Evolutionary conservation across 1,284 basidiomycete genomes (phyloP).

Genomic region (Meira nashicola): DNA sequence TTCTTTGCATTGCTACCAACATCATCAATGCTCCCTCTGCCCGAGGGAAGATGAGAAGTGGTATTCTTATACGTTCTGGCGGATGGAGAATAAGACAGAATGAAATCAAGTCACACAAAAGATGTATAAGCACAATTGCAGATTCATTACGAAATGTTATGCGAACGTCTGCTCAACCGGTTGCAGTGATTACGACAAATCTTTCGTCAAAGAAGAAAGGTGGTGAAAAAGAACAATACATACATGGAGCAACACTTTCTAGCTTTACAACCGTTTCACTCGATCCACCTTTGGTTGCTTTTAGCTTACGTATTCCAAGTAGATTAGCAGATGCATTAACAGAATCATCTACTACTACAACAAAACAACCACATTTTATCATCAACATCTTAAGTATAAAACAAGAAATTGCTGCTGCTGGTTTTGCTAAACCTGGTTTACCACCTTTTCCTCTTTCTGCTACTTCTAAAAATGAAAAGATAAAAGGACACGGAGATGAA

Average conservation of each 20-base stretch:
- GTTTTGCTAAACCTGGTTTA: constrained; percentile 16
- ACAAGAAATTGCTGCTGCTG: constrained; percentile 11
- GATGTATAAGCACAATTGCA: too few relatives aligned
- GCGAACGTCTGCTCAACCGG: constrained; percentile 17
- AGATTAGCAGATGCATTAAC: constrained; percentile 16
- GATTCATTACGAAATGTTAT: constrained; percentile 14
- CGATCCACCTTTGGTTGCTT: constrained; percentile 17
- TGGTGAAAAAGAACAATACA: neutral
- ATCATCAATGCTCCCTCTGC: too few relatives aligned
- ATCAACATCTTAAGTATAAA: constrained; percentile 16
- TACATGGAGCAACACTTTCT: constrained; percentile 19
- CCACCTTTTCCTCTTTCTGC: neutral
- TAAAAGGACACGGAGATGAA: neutral
- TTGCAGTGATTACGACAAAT: constrained; percentile 15
- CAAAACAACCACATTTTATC: constrained; percentile 14
- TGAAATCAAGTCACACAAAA: too few relatives aligned
- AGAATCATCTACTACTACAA: too few relatives aligned
- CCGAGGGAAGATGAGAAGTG: too few relatives aligned
- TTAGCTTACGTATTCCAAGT: constrained; percentile 15
- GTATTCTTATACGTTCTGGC: too few relatives aligned
- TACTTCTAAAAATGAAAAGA: neutral
- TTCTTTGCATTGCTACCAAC: too few relatives aligned
- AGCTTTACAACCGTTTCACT: constrained; percentile 18
- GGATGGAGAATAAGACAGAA: too few relatives aligned
- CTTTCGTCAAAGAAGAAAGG: neutral